Conservation (phyloP, 306 rosid species). For the Notholithocarpus densiflorus region DNA sequence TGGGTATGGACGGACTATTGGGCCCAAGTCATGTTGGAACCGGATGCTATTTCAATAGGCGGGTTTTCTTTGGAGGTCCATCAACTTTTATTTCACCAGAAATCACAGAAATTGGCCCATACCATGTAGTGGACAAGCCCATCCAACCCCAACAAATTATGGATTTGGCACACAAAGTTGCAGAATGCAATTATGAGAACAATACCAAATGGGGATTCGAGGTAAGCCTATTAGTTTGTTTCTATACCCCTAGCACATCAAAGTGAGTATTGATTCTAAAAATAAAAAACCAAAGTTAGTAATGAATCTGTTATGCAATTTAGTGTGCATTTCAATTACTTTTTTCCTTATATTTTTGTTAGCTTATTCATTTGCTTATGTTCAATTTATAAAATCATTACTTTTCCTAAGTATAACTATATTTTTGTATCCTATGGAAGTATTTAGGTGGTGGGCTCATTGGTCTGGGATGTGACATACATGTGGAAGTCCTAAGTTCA, state of each 20-base stretch:
- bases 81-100: slow-evolving; percentile 5
- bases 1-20: slow-evolving; percentile 34
- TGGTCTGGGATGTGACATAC: too few relatives aligned
- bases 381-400: not conserved
- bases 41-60: slow-evolving; percentile 34
- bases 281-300: too few relatives aligned
- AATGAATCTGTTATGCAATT: too few relatives aligned
- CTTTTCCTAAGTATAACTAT: too few relatives aligned
- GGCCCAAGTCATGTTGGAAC: slow-evolving; percentile 35
- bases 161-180: slow-evolving; percentile 28
- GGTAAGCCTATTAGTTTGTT: slow-evolving; percentile 11
- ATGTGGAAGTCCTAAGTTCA: too few relatives aligned
- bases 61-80: slow-evolving; percentile 39
- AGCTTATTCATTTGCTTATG: not conserved
- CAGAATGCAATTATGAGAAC: slow-evolving; percentile 30
- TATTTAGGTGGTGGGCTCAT: too few relatives aligned
- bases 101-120: slow-evolving; percentile 18
- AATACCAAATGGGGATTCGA: slow-evolving; percentile 37
- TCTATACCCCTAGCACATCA: not conserved
- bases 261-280: not conserved
- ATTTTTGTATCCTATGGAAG: too few relatives aligned
- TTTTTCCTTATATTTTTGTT: too few relatives aligned
- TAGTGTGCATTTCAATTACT: too few relatives aligned
- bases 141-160: slow-evolving; percentile 12
- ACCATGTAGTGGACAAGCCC: slow-evolving; percentile 13